A percentile compares a stretch with the other conserved stretches of the same genome.
Evolutionary conservation across 352 stramenopile genomes (phyloP).

Genomic region (Pythium guiyangense): DNA sequence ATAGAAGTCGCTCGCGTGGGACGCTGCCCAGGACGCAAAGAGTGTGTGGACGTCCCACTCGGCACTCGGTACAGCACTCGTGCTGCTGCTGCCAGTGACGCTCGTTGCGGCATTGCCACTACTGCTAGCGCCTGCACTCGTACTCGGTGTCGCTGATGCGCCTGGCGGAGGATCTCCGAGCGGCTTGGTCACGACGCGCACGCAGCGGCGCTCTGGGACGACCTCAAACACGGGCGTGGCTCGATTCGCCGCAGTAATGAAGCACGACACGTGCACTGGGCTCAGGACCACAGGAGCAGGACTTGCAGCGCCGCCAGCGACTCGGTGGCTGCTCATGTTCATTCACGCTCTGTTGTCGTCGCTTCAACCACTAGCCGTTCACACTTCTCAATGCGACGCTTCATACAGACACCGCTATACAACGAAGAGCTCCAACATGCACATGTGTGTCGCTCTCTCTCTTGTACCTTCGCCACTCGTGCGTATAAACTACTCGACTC

Average conservation of each 20-base stretch:
- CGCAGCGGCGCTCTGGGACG: slow-evolving; percentile 30
- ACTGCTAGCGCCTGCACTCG: neutral
- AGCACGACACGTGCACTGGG: slow-evolving; percentile 62
- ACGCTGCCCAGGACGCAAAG: slow-evolving; percentile 40
- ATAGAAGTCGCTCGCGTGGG: slow-evolving; percentile 45
- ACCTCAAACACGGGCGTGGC: slow-evolving; percentile 61
- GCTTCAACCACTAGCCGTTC: neutral
- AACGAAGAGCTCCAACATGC: too few relatives aligned
- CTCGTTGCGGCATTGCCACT: neutral
- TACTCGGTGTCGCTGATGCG: neutral
- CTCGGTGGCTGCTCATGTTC: neutral
- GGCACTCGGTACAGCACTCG: slow-evolving; percentile 11
- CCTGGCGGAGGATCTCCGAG: slow-evolving; percentile 10
- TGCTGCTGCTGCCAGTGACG: neutral
- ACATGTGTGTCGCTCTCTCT: too few relatives aligned
- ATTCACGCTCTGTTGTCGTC: too few relatives aligned
- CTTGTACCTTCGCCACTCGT: too few relatives aligned
- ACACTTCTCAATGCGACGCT: too few relatives aligned
- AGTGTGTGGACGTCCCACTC: slow-evolving; percentile 65
- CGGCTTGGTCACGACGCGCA: slow-evolving; percentile 39
- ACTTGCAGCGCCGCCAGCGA: neutral
- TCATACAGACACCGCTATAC: too few relatives aligned
- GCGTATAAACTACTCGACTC: too few relatives aligned
- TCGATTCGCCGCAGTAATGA: slow-evolving; percentile 65
- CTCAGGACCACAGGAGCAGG: slow-evolving; percentile 20